These are phyloP conservation scores for Flaveria linearis DNA, from an alignment of 129 eudicot genomes.

Conservation along the genomic window DNA sequence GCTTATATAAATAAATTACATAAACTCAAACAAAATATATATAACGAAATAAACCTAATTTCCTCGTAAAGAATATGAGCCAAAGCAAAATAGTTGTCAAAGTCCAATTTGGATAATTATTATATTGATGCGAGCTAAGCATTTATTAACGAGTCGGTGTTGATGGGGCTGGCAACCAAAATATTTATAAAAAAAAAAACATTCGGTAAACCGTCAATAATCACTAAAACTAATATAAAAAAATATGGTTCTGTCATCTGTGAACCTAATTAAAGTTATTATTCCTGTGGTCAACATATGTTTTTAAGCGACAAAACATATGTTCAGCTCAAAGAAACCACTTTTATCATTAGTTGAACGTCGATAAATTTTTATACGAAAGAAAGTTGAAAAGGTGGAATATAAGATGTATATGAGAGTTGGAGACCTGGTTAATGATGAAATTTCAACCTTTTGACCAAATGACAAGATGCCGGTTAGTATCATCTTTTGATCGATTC, in stretches of 20 bases:
- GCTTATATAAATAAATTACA: not conserved
- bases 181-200: not conserved
- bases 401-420: not conserved
- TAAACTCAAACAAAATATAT: not conserved
- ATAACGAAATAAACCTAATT: not conserved
- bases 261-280: not conserved
- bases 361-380: no score
- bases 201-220: not conserved
- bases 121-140: slow-evolving; percentile 3
- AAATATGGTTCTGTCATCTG: not conserved
- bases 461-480: not conserved
- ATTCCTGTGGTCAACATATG: not conserved
- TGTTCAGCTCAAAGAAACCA: not conserved
- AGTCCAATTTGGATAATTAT: not conserved
- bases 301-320: not conserved
- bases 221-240: not conserved
- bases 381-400: not conserved
- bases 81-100: not conserved
- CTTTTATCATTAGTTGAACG: not conserved
- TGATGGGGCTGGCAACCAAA: not conserved
- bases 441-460: slow-evolving; percentile 1
- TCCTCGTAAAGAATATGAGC: not conserved
- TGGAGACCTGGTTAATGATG: not conserved
- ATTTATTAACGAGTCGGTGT: slow-evolving; percentile 2
- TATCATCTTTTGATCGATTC: not conserved